Evolutionary conservation across 352 stramenopile species (phyloP), one percentile per base, ranked within the genome.

Genomic region (Globisporangium okanoganense): DNA sequence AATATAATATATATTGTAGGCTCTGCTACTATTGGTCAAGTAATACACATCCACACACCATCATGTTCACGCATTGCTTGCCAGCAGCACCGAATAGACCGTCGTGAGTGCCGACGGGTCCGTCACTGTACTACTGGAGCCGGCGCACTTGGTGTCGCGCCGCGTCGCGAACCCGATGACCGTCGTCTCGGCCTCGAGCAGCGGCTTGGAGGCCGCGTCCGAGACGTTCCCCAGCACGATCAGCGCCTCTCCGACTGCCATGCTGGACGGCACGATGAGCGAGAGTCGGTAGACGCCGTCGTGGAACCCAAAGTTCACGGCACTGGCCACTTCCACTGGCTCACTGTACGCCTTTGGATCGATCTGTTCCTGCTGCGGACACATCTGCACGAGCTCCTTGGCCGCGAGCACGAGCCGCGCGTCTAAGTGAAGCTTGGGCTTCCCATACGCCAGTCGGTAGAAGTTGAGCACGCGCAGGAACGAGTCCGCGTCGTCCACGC

Each of bases 391-490:
- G 35, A 80, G 27, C 29, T 72, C 70, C 16, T 75, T 48, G n/a
- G 72, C 72, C 29, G 62, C 50, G 41, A 78, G 43, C 50, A 76
- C 60, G 16, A 80, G 48, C 9, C 65, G 62, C 40, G 62, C 67
- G 50, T 80, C 70, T 13, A 80, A 18, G 13, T 47, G 48, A n/a
- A 80, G 67, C 31, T 62, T 68, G 0, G 33, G 12, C 43, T 66
- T 62, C 4, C 48, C 44, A 1, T 69, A 54, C 20, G 61, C 72
- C 8, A 36, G 58, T 1, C 72, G 58, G 22, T 75, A 73, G 2
- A 65, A 76, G 47, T 74, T 76, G 56, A 80, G 61, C 52, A 65
- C 38, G 0, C 44, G 60, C n/a, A 76, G 50, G 31, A 72, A 49
- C 38, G 58, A 58, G 38, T 75, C 64, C 12, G 59, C 72, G 49